Evolutionary conservation across 148 eudicot species (phyloP).

Genomic region (Gaultheria prostrata): DNA sequence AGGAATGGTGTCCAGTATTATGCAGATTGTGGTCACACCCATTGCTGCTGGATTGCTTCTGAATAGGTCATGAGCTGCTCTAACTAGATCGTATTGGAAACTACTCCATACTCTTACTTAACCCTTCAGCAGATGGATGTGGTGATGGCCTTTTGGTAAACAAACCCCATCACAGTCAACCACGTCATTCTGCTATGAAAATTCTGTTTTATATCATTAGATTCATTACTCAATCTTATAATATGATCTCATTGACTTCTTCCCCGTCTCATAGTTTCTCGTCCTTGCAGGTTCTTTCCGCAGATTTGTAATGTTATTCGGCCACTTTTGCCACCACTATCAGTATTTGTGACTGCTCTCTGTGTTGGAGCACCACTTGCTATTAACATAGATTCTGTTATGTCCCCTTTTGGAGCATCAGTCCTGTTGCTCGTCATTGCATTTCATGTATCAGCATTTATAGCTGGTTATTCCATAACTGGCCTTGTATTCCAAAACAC

Average conservation of each 20-base stretch:
- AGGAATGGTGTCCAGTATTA: conserved; percentile 87
- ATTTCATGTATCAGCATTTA: conserved; percentile 79
- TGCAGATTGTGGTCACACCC: conserved; percentile 87
- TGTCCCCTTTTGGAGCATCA: conserved; percentile 84
- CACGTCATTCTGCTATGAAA: not conserved
- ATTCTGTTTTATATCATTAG: not conserved
- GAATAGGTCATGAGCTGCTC: conserved; percentile 53
- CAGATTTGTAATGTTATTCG: conserved; percentile 60
- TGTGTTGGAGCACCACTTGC: conserved; percentile 99
- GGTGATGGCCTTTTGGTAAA: conserved; percentile 1
- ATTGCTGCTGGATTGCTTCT: conserved; percentile 79
- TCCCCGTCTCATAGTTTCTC: not conserved
- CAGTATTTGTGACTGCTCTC: conserved; percentile 85
- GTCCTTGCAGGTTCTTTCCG: conserved; percentile 65
- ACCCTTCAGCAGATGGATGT: not conserved
- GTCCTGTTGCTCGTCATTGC: conserved; percentile 62
- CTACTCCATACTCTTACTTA: not conserved
- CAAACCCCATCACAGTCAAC: not conserved
- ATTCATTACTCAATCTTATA: not conserved
- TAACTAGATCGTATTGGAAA: not conserved
- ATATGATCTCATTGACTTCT: not conserved
- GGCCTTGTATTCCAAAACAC: conserved; percentile 54
- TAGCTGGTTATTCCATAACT: conserved; percentile 64
- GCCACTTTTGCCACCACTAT: conserved; percentile 79
- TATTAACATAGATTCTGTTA: conserved; percentile 68